Evolutionary conservation across 2,329 filamentous ascomycete species (phyloP), one percentile per base, ranked within the genome.

Genomic region (Clarireedia sp.): DNA sequence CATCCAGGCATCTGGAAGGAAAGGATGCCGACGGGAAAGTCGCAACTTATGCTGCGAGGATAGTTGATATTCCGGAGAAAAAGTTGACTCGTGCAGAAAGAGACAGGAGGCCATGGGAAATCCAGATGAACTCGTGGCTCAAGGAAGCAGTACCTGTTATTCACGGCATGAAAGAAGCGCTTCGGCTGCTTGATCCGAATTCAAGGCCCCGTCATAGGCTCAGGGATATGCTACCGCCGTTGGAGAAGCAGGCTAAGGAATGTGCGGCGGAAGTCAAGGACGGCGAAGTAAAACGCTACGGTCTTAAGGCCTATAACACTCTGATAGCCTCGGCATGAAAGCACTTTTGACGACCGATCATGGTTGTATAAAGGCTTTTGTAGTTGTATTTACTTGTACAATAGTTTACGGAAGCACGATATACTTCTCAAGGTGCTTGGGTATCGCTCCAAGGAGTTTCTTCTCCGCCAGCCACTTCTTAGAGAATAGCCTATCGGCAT

Each of bases 401-500:
- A 53, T 61, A 60, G 53, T 44, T 63, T 74, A 95, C 62, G 89
- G 87, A 71, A 97, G 74, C 59, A 97, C 91, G 72, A 96, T 95
- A 73, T 99, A 97, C 78, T 90, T 96, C 70, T 88, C 82, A 69
- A 97, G 72, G 68, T 89, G 85, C 74, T 89, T 80, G 6, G 94
- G 94, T 69, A 99, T 86, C 44, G 90, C 85, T 26, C 75, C 81
- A 46, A 94, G 71, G 61, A 99, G 75, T 56, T 87, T 87, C 83
- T 97, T 99, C 67, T 85, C 82, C 70, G 84, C 78, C 63, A 99
- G 74, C 94, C 94, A 99, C 71, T 87, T 91, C 71, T 82, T 83
- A 46, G 89, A 95, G 74, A 99, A 99, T 59, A 99, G 71, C 37
- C 94, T 79, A 62, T 99, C 94, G 5, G 94, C 94, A 70, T 99